Conservation (phyloP, 176 grass and related monocot species). For the Miscanthus lutarioriparius region DNA sequence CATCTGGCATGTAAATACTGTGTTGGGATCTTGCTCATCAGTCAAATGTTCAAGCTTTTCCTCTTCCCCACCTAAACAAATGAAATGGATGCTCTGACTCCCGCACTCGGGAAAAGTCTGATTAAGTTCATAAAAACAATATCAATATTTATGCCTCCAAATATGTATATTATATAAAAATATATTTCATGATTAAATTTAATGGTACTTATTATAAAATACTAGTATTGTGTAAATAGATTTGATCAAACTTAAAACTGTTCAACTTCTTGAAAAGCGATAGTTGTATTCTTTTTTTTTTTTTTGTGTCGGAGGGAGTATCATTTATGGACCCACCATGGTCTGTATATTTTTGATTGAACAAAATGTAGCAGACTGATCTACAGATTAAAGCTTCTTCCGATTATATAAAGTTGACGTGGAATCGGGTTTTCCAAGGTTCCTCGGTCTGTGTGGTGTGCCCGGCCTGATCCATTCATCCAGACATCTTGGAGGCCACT, state of each 20-base stretch:
- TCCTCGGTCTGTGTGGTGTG: neutral
- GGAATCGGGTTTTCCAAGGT: neutral
- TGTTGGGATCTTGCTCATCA: neutral
- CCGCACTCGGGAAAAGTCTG: no score
- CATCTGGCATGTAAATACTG: slow-evolving; percentile 26
- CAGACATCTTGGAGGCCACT: no score
- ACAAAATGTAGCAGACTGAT: neutral
- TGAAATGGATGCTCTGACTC: no score
- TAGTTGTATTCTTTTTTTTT: neutral
- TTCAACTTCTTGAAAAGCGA: neutral
- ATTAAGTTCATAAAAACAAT: neutral
- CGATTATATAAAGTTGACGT: no score
- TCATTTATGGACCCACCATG: neutral
- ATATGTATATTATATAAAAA: neutral
- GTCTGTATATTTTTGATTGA: no score
- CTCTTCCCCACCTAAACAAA: no score
- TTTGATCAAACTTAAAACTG: neutral
- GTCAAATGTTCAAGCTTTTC: no score
- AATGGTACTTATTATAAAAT: neutral
- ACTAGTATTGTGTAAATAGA: neutral
- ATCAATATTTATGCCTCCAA: neutral
- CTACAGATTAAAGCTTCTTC: no score
- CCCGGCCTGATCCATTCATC: no score
- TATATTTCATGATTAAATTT: neutral
- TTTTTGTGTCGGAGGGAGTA: neutral